A percentile compares a stretch with the other conserved stretches of the same genome.
Conservation (phyloP, 192 early-diverging fungal species). For the Backusella westeae region DNA sequence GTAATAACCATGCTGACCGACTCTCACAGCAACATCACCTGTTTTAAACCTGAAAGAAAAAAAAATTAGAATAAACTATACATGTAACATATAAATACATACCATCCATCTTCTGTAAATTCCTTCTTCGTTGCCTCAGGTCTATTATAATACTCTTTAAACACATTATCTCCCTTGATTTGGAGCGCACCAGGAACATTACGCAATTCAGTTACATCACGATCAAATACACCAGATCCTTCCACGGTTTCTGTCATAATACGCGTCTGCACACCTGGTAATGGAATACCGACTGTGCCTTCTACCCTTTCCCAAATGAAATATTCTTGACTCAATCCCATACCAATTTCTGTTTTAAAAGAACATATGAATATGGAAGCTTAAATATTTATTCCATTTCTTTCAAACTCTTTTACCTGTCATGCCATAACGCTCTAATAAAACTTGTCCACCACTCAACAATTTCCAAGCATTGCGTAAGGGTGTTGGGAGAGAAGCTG, state of each 20-base stretch:
- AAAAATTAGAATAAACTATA: neutral
- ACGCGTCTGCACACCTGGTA: slow-evolving; percentile 64
- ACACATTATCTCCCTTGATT: slow-evolving; percentile 73
- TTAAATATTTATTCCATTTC: neutral
- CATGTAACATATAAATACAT: slow-evolving; percentile 10
- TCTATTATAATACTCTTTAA: slow-evolving; percentile 74
- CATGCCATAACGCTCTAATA: slow-evolving; percentile 90
- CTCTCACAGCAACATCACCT: slow-evolving; percentile 71
- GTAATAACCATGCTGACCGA: slow-evolving; percentile 51
- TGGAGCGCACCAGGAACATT: slow-evolving; percentile 67
- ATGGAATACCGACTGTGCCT: slow-evolving; percentile 75
- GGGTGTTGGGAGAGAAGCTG: slow-evolving; percentile 69
- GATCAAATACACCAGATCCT: slow-evolving; percentile 28
- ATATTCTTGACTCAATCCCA: slow-evolving; percentile 75
- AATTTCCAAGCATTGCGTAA: slow-evolving; percentile 68
- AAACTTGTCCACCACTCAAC: slow-evolving; percentile 63
- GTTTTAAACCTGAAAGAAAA: slow-evolving; percentile 58
- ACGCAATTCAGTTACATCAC: slow-evolving; percentile 47
- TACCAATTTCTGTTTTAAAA: slow-evolving; percentile 66
- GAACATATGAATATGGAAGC: no score
- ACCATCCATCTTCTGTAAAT: slow-evolving; percentile 74
- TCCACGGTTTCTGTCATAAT: slow-evolving; percentile 49
- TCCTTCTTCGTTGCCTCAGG: slow-evolving; percentile 69
- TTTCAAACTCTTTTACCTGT: slow-evolving; percentile 34
- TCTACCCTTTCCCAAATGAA: slow-evolving; percentile 32